phyloP scores from a whole-genome alignment of 331 rosid species.

The Erythrophleum ivorense region DNA sequence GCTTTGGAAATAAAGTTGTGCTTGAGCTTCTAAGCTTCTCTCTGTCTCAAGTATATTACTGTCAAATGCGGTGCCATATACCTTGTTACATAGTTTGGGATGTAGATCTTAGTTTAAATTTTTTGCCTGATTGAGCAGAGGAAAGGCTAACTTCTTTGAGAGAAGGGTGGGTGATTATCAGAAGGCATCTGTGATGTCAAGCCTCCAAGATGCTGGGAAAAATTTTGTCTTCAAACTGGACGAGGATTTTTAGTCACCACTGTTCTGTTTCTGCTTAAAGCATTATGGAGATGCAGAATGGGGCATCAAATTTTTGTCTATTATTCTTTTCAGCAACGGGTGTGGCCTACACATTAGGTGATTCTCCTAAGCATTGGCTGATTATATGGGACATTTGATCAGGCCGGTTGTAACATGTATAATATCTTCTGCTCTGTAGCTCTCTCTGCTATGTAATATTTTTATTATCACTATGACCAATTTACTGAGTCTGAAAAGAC shows the following conservation, averaged over 20 bases:
- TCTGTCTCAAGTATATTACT: conserved; percentile 1
- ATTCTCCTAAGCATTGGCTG: conserved; percentile 20
- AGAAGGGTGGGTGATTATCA: conserved; percentile 94
- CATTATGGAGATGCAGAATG: conserved; percentile 30
- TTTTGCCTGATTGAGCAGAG: conserved; percentile 60
- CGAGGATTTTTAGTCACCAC: conserved; percentile 66
- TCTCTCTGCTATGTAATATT: conserved; percentile 15
- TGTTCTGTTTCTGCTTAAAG: conserved; percentile 37
- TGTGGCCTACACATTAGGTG: conserved; percentile 16
- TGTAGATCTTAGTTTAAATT: conserved; percentile 19
- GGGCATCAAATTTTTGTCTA: conserved; percentile 36
- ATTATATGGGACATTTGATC: conserved; percentile 20
- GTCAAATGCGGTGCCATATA: conserved; percentile 9
- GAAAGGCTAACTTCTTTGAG: conserved; percentile 93
- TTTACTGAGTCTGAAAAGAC: neutral
- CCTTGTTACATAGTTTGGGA: conserved; percentile 6
- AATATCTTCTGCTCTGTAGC: conserved; percentile 18
- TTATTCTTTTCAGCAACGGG: conserved; percentile 21
- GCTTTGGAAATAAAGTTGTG: neutral
- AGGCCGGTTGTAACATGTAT: conserved; percentile 26
- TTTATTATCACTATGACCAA: neutral
- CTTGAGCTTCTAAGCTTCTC: conserved; percentile 5
- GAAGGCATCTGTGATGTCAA: conserved; percentile 91
- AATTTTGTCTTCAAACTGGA: conserved; percentile 81
- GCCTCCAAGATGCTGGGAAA: conserved; percentile 75